Base-by-base conservation (phyloP, 768 basidiomycete genomes). In the Amanita subjunquillea region DNA sequence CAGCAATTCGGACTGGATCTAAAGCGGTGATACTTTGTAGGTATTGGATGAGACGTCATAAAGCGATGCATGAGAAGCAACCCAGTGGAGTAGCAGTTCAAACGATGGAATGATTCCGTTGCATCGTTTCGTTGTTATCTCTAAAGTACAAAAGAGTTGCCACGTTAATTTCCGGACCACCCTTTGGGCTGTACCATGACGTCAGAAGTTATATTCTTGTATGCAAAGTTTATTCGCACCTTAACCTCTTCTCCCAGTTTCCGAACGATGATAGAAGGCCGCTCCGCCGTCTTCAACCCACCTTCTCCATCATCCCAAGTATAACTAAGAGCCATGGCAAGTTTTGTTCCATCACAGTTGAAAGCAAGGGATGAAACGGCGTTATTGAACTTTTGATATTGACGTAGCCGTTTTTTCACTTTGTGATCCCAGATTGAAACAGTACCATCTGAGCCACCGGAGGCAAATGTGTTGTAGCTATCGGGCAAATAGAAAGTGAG, bases 371-470 rank as follows among this genome's bases (percentile, higher is more conserved):
- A 78, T 0, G 90, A 80, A n/a, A 96, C 82, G 2, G 85, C 76
- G 0, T 79, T 75, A 3, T 75, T 67, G 68, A 83, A 92, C 62
- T 89, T 89, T 0, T 85, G 83, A 57, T 89, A 94, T 59, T 95
- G 92, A 23, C 92, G 83, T 50, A 98, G 72, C 2, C 96, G 83
- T 64, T 98, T 98, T 72, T 97, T 96, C 51, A 94, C 86, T 58
- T 86, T 85, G 67, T 94, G 92, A 63, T 98, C 96, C 96, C 96
- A 99, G 54, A 98, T 84, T 0, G 91, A 92, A 40, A 98, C 90
- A 1, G 87, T 87, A 0, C 85, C 85, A 65, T 99, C 96, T 0
- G 92, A 95, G 36, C 96, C 96, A 2, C 86, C 94, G 0, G 94
- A 94, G 0, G 91, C 91, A 60, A 99, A 96, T 0, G 95, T 97